Evolutionary conservation across 2,329 filamentous ascomycete genomes (phyloP).

Genomic region (Ambrosiella beaveri): DNA sequence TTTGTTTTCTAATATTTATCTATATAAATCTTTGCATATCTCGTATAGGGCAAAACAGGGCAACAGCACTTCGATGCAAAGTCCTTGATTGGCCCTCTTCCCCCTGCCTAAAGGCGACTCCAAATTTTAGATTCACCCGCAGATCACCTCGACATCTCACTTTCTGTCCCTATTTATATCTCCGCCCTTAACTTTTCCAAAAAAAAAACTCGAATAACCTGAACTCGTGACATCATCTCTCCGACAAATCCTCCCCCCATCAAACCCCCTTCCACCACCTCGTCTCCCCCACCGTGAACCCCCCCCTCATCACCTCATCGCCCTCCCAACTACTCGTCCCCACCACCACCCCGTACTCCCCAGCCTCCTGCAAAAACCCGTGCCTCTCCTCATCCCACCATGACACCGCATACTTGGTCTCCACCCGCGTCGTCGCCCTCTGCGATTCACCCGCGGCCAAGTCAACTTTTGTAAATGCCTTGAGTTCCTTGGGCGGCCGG

Average conservation of each 20-base stretch:
- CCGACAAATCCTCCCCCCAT: neutral
- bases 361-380: slow-evolving; percentile 49
- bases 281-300: slow-evolving; percentile 41
- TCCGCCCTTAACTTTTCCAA: too few relatives aligned
- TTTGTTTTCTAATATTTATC: neutral
- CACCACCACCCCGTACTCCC: slow-evolving; percentile 45
- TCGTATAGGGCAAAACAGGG: neutral
- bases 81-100: neutral
- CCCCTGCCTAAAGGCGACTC: neutral
- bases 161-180: too few relatives aligned
- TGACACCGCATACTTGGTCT: slow-evolving; percentile 47
- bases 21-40: neutral
- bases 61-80: neutral
- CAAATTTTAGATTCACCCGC: neutral
- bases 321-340: slow-evolving; percentile 37
- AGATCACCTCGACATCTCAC: too few relatives aligned
- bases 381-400: slow-evolving; percentile 54
- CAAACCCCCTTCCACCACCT: slow-evolving; percentile 51
- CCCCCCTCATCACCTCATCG: slow-evolving; percentile 30
- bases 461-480: slow-evolving; percentile 47
- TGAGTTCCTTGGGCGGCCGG: slow-evolving; percentile 43
- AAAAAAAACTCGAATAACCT: too few relatives aligned
- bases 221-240: neutral
- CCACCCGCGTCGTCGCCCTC: slow-evolving; percentile 35
- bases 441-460: slow-evolving; percentile 42